Evolutionary conservation across 768 basidiomycete genomes (phyloP), one percentile per base, ranked within the genome.

Genomic region (Pisolithus tinctorius): DNA sequence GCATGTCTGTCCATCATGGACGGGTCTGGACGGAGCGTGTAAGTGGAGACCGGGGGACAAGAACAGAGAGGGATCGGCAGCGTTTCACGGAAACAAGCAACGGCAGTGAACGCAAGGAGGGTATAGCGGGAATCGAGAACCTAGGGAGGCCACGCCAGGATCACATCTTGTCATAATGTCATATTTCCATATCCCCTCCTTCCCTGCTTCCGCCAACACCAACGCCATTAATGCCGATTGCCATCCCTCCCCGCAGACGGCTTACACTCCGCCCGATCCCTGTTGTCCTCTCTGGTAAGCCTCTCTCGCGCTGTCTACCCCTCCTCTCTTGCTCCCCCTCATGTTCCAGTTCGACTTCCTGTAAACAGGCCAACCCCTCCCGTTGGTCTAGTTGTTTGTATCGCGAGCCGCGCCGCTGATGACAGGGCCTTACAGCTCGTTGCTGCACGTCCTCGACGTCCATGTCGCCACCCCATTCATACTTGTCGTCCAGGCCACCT

Each of bases 281-380:
- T 4, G 17, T 23, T 16, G 27, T 27, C 25, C 43, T 45, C 26
- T 45, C 43, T 16, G 43, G 43, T 1, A 26, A 25, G 36, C 46
- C 52, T 45, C 50, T 16, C 34, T 43, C 48, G 30, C 53, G 27
- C 45, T 56, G 50, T 26, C 47, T 31, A 29, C 49, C 57, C 48
- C 55, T 52, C 50, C 58, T 49, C 55, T 60, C 55, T 52, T 55
- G 52, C 48, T 46, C 51, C 55, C 55, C 42, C 43, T 55, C 55
- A 14, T 48, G 26, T 39, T 54, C 56, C 14, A 30, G 27, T 13
- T 45, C 43, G 27, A 45, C 43, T 45, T 45, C 43, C 27, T 45
- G 16, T 16, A 45, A n/a, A 27, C 43, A 29, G 4, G 16, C 43
- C 25, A 45, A 27, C 16, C 26, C 43, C n/a, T 45, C 43, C 29